These are phyloP conservation scores for Jacaranda copaia DNA, from an alignment of 257 asterid species.

Conservation along the genomic window DNA sequence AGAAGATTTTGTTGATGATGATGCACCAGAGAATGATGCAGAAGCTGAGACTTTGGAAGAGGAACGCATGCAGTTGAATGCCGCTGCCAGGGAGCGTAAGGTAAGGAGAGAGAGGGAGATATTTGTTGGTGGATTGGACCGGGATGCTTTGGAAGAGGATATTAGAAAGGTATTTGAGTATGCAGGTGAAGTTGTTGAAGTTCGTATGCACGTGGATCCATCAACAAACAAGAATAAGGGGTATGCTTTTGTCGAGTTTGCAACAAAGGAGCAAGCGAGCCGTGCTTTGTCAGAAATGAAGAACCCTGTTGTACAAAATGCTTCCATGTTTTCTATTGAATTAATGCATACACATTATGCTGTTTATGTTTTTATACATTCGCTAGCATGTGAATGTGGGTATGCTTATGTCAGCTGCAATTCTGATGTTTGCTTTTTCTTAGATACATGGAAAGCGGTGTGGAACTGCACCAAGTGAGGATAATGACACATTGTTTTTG, in stretches of 20 bases:
- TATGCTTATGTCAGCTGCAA: constrained; percentile 5
- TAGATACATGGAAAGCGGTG: constrained; percentile 77
- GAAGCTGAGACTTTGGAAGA: constrained; percentile 56
- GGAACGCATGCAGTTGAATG: constrained; percentile 57
- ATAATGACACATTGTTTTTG: constrained; percentile 64
- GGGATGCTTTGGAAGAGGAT: constrained; percentile 64
- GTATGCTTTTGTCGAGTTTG: constrained; percentile 70
- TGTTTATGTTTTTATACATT: constrained; percentile 11
- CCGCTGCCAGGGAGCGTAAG: constrained; percentile 60
- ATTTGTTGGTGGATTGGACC: constrained; percentile 76
- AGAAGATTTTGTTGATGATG: constrained; percentile 52
- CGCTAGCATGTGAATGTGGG: not conserved
- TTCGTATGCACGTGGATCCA: constrained; percentile 60
- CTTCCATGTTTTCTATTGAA: constrained; percentile 1
- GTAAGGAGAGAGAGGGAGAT: constrained; percentile 66
- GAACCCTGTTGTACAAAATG: constrained; percentile 66
- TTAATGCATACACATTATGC: not conserved
- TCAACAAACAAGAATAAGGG: constrained; percentile 70
- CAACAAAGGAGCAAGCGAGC: constrained; percentile 63
- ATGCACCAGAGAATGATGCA: constrained; percentile 45
- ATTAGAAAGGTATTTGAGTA: constrained; percentile 59
- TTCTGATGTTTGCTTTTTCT: constrained; percentile 33
- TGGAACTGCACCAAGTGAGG: constrained; percentile 66
- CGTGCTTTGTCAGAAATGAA: constrained; percentile 68
- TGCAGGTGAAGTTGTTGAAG: constrained; percentile 69